Conservation (phyloP, 2,329 filamentous ascomycete genomes). For the Zymoseptoria pseudotritici region DNA sequence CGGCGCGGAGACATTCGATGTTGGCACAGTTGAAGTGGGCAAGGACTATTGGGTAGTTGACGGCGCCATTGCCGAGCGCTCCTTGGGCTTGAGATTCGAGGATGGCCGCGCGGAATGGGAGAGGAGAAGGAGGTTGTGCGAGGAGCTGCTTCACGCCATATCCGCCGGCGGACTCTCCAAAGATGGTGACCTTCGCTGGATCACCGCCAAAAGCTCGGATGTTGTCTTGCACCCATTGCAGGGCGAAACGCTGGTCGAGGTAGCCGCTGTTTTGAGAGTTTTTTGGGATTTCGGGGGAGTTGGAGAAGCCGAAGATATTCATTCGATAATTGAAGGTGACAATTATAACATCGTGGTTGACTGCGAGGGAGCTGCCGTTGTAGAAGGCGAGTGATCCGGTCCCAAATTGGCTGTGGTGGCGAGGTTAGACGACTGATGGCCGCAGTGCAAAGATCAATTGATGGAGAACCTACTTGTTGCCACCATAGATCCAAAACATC, state of each 20-base stretch:
- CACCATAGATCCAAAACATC: conserved; percentile 17
- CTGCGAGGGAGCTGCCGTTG: conserved; percentile 14
- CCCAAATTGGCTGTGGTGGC: conserved; percentile 6
- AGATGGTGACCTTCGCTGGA: conserved; percentile 34
- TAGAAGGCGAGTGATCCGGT: conserved; percentile 12
- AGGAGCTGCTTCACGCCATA: conserved; percentile 11
- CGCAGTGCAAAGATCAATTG: neutral
- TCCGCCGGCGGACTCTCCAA: conserved; percentile 17
- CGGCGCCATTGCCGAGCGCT: conserved; percentile 3
- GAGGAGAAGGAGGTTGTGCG: conserved; percentile 11
- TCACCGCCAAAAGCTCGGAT: conserved; percentile 44
- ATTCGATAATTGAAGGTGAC: conserved; percentile 17
- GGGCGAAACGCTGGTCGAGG: conserved; percentile 27
- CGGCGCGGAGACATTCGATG: conserved; percentile 9
- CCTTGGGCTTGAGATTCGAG: conserved; percentile 10
- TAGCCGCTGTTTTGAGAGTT: conserved; percentile 26
- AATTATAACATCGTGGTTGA: conserved; percentile 17
- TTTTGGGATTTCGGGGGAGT: conserved; percentile 27
- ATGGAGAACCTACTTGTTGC: conserved; percentile 2
- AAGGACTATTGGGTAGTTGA: conserved; percentile 9
- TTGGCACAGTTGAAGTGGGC: conserved; percentile 12
- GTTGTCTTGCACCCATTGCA: conserved; percentile 42
- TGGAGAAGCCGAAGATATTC: conserved; percentile 19
- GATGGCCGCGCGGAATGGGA: conserved; percentile 18
- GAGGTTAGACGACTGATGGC: neutral